phyloP scores from a whole-genome alignment of 352 stramenopile genomes.

The Blastocystis hominis region DNA sequence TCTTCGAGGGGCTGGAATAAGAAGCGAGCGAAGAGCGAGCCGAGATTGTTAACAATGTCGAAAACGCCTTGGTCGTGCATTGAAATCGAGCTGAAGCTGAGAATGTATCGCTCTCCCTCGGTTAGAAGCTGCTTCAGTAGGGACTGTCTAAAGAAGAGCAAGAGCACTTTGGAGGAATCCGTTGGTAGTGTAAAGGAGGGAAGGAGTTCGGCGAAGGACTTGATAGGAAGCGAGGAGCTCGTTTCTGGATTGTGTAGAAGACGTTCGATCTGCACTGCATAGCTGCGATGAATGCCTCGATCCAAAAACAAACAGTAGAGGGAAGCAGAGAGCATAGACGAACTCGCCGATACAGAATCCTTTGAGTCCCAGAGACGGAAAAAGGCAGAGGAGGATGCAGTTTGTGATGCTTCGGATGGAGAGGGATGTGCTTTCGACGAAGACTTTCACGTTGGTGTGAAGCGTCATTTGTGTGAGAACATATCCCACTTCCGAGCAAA shows the following conservation, averaged over 20 bases:
- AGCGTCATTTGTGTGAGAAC: conserved; percentile 12
- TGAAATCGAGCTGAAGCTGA: conserved; percentile 28
- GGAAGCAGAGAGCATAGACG: not conserved
- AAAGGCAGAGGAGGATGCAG: not conserved
- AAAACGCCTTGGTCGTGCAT: conserved; percentile 55
- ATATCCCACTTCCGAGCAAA: conserved; percentile 22
- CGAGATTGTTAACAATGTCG: conserved; percentile 53
- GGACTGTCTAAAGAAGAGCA: conserved; percentile 49
- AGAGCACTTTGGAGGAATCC: not conserved
- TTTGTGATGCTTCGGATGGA: conserved; percentile 14
- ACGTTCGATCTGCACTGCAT: not conserved
- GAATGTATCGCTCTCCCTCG: conserved; percentile 22
- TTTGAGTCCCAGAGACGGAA: not conserved
- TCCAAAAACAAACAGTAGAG: not conserved
- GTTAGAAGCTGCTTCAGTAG: conserved; percentile 49
- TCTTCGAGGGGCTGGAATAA: conserved; percentile 54
- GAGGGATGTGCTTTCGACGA: conserved; percentile 11
- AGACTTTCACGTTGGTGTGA: conserved; percentile 46
- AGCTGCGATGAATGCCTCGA: not conserved
- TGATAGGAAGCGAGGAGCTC: not conserved
- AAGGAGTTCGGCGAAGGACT: not conserved
- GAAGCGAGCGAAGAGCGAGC: conserved; percentile 55
- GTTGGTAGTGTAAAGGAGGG: not conserved
- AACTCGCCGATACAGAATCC: conserved; percentile 28
- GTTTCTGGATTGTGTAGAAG: not conserved